phyloP scores from a whole-genome alignment of 2,329 filamentous ascomycete species.

The Pseudogymnoascus sp. region DNA sequence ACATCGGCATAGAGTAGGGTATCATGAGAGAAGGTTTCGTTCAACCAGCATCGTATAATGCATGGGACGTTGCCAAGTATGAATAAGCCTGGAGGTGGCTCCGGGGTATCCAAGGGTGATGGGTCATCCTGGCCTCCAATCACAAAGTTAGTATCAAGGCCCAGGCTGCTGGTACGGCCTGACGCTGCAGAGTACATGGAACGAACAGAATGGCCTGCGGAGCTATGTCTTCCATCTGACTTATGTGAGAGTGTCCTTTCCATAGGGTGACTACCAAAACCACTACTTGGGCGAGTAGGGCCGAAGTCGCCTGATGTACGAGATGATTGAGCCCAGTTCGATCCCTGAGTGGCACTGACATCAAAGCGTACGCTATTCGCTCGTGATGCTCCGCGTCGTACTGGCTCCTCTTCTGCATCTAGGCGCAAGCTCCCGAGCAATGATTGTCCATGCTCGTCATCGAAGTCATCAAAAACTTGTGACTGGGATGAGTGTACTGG shows the following conservation, averaged over 20 bases:
- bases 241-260: conserved; percentile 91
- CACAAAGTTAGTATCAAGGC: conserved; percentile 66
- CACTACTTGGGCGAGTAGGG: conserved; percentile 68
- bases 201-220: conserved; percentile 72
- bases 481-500: conserved; percentile 71
- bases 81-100: conserved; percentile 75
- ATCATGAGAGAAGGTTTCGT: conserved; percentile 80
- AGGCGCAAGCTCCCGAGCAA: conserved; percentile 75
- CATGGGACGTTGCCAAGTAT: conserved; percentile 83
- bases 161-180: conserved; percentile 80
- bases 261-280: conserved; percentile 70
- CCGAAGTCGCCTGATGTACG: conserved; percentile 79
- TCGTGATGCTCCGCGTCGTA: conserved; percentile 78
- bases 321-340: conserved; percentile 73
- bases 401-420: conserved; percentile 79
- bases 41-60: conserved; percentile 94
- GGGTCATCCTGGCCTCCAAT: conserved; percentile 56
- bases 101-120: conserved; percentile 64
- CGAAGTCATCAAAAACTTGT: conserved; percentile 84
- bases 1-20: conserved; percentile 85
- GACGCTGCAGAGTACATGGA: conserved; percentile 65
- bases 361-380: conserved; percentile 98
- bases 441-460: conserved; percentile 72
- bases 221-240: conserved; percentile 91
- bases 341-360: conserved; percentile 86